Evolutionary conservation across 192 early-diverging fungal species (phyloP).

Genomic region (Gonapodya sp.): DNA sequence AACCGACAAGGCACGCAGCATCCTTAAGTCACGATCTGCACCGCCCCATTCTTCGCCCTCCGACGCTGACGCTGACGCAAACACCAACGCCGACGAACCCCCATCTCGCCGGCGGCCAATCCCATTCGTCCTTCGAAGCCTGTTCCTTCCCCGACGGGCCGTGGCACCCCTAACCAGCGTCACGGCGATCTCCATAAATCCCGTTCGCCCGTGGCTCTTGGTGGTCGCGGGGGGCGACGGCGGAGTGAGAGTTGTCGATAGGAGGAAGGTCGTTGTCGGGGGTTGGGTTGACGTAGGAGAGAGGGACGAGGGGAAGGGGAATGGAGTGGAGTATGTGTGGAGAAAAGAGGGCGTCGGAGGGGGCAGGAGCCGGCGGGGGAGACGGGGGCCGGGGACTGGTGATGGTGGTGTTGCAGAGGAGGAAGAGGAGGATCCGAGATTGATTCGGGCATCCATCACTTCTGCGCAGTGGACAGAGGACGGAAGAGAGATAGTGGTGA

Average conservation of each 20-base stretch:
- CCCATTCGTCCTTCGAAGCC: background rate
- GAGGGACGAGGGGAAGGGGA: background rate
- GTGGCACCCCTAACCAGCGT: slow-evolving; percentile 15
- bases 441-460: background rate
- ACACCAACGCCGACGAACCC: slow-evolving; percentile 11
- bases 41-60: background rate
- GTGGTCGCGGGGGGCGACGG: slow-evolving; percentile 37
- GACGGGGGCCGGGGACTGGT: too few relatives aligned
- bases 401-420: background rate
- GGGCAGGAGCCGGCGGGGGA: background rate
- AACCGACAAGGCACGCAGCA: background rate
- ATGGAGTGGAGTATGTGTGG: background rate
- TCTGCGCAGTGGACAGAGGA: background rate
- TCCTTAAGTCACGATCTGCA: background rate
- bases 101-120: background rate
- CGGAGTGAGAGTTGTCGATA: slow-evolving; percentile 35
- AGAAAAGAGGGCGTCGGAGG: background rate
- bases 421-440: background rate
- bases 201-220: slow-evolving; percentile 30
- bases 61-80: background rate
- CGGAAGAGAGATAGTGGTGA: background rate
- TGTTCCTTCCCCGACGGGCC: background rate
- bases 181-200: slow-evolving; percentile 35
- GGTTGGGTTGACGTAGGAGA: slow-evolving; percentile 6
- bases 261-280: slow-evolving; percentile 14